Percentiles rank a stretch among this genome's conserved stretches.
Evolutionary conservation across 73 alveolate species (phyloP).

Genomic region (Paramecium tetraurelia): DNA sequence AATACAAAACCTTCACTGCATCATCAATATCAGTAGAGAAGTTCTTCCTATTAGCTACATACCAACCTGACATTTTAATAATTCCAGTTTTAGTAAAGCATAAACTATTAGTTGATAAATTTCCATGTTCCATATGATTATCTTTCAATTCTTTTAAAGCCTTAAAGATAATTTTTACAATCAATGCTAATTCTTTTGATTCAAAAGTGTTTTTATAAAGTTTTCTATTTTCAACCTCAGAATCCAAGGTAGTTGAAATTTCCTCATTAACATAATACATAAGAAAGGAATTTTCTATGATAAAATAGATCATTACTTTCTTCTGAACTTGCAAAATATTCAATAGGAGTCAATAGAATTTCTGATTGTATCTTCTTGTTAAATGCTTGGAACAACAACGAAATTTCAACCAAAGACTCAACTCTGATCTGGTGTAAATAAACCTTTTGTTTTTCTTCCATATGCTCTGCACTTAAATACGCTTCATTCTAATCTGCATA

Average conservation of each 20-base stretch:
- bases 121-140: constrained; percentile 49
- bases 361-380: not conserved
- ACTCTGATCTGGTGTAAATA: not conserved
- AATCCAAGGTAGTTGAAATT: constrained; percentile 30
- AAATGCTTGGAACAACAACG: not conserved
- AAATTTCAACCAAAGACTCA: not conserved
- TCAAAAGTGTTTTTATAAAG: not conserved
- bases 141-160: constrained; percentile 25
- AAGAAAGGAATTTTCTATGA: not conserved
- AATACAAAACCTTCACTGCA: constrained; percentile 48
- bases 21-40: constrained; percentile 51
- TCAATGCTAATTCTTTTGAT: constrained; percentile 39
- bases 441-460: not conserved
- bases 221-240: constrained; percentile 22
- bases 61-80: constrained; percentile 61
- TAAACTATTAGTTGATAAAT: constrained; percentile 44
- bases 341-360: not conserved
- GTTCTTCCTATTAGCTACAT: constrained; percentile 42
- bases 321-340: constrained; percentile 37
- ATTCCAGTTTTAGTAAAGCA: constrained; percentile 49
- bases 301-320: not conserved
- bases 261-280: constrained; percentile 55
- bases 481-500: constrained; percentile 1
- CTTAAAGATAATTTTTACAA: constrained; percentile 52
- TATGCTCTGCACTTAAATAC: constrained; percentile 5